These are phyloP conservation scores for Thielaviopsis punctulata DNA, from an alignment of 2,329 filamentous ascomycete species.

Conservation along the genomic window DNA sequence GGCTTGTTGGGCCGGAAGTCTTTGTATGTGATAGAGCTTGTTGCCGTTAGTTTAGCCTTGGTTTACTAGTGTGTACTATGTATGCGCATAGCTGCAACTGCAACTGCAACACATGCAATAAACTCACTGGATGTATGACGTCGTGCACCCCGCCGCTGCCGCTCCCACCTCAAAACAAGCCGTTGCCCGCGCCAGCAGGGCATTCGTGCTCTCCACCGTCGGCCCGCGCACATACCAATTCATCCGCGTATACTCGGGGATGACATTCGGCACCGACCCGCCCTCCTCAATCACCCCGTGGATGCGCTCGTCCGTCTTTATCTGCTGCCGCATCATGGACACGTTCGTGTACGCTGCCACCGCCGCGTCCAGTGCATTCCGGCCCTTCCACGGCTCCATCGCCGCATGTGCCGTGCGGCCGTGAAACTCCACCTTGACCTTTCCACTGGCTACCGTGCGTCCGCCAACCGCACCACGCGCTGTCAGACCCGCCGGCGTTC, in stretches of 20 bases:
- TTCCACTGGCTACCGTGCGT: slow-evolving; percentile 19
- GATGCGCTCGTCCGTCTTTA: slow-evolving; percentile 21
- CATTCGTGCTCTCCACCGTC: slow-evolving; percentile 17
- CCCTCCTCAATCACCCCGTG: slow-evolving; percentile 22
- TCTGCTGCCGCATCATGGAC: slow-evolving; percentile 23
- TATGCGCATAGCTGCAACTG: too few species aligned
- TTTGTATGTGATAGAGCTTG: background rate
- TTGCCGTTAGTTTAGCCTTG: background rate
- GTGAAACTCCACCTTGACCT: slow-evolving; percentile 19
- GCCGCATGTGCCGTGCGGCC: slow-evolving; percentile 22
- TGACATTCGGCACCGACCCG: slow-evolving; percentile 23
- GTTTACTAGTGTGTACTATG: too few species aligned
- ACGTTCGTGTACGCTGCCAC: slow-evolving; percentile 21
- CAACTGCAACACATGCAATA: too few species aligned
- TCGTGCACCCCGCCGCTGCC: background rate
- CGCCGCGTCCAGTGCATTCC: slow-evolving; percentile 23
- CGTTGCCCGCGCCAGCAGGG: slow-evolving; percentile 18
- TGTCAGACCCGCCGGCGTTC: background rate
- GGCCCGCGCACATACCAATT: slow-evolving; percentile 24
- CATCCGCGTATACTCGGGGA: slow-evolving; percentile 23
- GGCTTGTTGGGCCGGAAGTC: background rate
- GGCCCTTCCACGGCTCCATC: slow-evolving; percentile 21
- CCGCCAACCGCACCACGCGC: slow-evolving; percentile 16
- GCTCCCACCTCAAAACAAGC: background rate
- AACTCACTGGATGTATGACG: background rate